Evolutionary conservation across 1,139 yeast species (phyloP).

Genomic region (Entelexis sorbosivorans): DNA sequence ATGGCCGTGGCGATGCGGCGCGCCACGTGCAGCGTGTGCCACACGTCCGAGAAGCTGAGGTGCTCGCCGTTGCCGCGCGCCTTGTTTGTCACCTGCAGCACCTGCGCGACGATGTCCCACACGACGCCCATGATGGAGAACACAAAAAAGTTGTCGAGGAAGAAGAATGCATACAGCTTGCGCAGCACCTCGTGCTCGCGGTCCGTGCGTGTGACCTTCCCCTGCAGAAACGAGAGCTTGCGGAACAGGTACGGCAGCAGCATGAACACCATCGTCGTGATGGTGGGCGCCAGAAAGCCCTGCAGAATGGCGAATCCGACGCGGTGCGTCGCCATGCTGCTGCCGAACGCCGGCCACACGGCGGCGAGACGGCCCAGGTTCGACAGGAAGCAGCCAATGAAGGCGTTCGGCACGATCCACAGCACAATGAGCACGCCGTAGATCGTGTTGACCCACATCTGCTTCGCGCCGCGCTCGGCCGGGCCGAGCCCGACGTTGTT

Average conservation of each 20-base stretch:
- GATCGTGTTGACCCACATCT: conserved; percentile 31
- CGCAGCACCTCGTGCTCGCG: conserved; percentile 34
- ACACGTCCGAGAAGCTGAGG: conserved; percentile 24
- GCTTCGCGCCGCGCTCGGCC: conserved; percentile 29
- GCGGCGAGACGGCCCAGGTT: conserved; percentile 32
- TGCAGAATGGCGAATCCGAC: conserved; percentile 32
- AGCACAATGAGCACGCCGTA: conserved; percentile 28
- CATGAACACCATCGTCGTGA: conserved; percentile 31
- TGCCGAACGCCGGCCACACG: conserved; percentile 31
- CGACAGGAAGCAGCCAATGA: conserved; percentile 34
- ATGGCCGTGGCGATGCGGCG: conserved; percentile 32
- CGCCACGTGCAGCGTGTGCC: conserved; percentile 27
- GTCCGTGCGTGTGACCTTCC: conserved; percentile 31
- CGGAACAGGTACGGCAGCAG: conserved; percentile 33
- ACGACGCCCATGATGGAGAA: conserved; percentile 34
- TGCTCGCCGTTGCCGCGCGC: conserved; percentile 6
- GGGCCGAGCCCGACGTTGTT: conserved; percentile 28
- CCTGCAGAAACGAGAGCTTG: conserved; percentile 33
- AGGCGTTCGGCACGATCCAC: conserved; percentile 37
- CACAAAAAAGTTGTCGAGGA: conserved; percentile 33
- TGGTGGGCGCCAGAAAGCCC: conserved; percentile 33
- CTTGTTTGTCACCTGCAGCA: conserved; percentile 25
- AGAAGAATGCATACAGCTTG: conserved; percentile 33
- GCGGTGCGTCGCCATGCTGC: conserved; percentile 27
- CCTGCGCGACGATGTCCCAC: conserved; percentile 32